Evolutionary conservation across 768 basidiomycete species (phyloP).

Genomic region (Agaricus bisporus): DNA sequence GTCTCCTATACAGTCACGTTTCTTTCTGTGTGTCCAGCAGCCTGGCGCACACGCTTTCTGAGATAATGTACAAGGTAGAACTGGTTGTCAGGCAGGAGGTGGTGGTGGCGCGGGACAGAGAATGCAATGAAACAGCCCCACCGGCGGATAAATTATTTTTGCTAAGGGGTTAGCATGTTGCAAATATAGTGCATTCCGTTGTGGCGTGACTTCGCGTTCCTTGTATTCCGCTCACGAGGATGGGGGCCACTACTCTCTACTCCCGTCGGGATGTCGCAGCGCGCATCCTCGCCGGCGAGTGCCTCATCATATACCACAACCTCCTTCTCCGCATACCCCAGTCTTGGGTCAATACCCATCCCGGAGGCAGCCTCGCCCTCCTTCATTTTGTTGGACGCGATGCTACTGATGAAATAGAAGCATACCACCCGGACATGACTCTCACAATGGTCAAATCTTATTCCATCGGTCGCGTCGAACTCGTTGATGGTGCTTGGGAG

Average conservation of each 20-base stretch:
- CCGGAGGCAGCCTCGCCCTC: conserved; percentile 83
- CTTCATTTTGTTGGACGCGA: conserved; percentile 95
- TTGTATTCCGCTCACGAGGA: conserved; percentile 10
- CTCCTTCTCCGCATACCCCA: conserved; percentile 60
- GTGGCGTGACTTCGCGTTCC: conserved; percentile 6
- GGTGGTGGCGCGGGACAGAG: neutral
- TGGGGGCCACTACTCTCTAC: conserved; percentile 25
- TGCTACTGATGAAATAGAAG: conserved; percentile 90
- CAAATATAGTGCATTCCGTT: neutral
- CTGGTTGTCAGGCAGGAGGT: neutral
- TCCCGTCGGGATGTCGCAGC: conserved; percentile 49
- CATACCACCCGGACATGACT: conserved; percentile 70
- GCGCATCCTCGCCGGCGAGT: conserved; percentile 70
- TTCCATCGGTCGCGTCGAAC: conserved; percentile 63
- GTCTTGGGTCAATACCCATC: conserved; percentile 81
- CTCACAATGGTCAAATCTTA: conserved; percentile 54
- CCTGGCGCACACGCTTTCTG: neutral
- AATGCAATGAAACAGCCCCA: neutral
- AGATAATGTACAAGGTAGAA: too few relatives aligned
- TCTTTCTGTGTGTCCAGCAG: neutral
- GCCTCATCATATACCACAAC: conserved; percentile 67
- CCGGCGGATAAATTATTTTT: neutral
- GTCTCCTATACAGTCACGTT: neutral
- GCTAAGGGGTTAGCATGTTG: conserved; percentile 1
- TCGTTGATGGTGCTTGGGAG: conserved; percentile 54